phyloP scores from a whole-genome alignment of 495 filamentous ascomycete genomes.

The Penicillium arizonense region DNA sequence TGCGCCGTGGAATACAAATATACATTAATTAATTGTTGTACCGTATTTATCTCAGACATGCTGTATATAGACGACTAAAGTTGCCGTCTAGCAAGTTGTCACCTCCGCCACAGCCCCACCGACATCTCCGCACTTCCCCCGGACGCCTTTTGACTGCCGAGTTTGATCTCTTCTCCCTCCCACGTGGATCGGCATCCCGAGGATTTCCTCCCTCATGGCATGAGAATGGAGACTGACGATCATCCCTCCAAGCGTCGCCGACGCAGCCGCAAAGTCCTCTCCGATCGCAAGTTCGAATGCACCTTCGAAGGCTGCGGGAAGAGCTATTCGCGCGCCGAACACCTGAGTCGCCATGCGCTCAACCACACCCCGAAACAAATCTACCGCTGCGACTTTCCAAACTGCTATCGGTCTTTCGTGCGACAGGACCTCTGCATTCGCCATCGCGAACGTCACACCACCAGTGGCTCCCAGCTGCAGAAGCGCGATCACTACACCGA shows the following conservation, averaged over 20 bases:
- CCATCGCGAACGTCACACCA: slow-evolving; percentile 94
- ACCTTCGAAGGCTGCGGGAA: slow-evolving; percentile 87
- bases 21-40: no score
- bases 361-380: slow-evolving; percentile 94
- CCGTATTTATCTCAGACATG: no score
- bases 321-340: slow-evolving; percentile 94
- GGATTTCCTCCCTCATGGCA: slow-evolving; percentile 17
- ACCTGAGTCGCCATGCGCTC: slow-evolving; percentile 93
- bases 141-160: slow-evolving; percentile 1
- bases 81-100: not conserved
- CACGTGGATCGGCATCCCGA: slow-evolving; percentile 2
- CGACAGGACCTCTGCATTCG: slow-evolving; percentile 91
- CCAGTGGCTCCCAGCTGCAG: slow-evolving; percentile 89
- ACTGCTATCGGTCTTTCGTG: slow-evolving; percentile 88
- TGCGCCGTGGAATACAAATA: no score
- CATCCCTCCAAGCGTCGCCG: slow-evolving; percentile 29
- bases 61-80: no score
- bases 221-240: slow-evolving; percentile 25
- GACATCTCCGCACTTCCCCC: slow-evolving; percentile 17
- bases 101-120: slow-evolving; percentile 6
- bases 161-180: not conserved
- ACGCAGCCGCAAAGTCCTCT: slow-evolving; percentile 65
- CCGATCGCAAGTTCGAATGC: slow-evolving; percentile 94
- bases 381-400: slow-evolving; percentile 90
- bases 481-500: slow-evolving; percentile 66